Evolutionary conservation across 1,284 basidiomycete genomes (phyloP), one percentile per base, ranked within the genome.

Genomic region (Cryptococcus neoformans): DNA sequence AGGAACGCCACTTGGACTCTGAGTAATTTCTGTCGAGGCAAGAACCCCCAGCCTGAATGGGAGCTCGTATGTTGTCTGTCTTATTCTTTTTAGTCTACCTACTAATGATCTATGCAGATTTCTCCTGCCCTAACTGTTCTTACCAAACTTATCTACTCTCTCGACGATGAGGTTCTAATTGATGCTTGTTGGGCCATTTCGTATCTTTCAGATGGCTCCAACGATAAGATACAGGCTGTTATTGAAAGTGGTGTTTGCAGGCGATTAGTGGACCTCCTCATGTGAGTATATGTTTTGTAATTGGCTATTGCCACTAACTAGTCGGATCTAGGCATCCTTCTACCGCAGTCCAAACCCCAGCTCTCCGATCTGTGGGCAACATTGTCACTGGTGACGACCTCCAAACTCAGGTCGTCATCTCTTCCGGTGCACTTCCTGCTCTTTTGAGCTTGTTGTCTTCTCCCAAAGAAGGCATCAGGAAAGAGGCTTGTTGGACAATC

Each of bases 171-270:
- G 80, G 96, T 98, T 62, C 82, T 99, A 70, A 99, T 99, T 74
- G 96, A 99, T 77, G 96, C 96, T 36, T 99, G 96, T 83, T 99
- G 96, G 96, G 96, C 96, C 47, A 96, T 99, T 77, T 98, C 94
- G 35, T 99, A 99, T 80, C 87, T 99, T 39, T 99, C 96, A 1
- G 96, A 99, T 76, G 96, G 96, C 45, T 92, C 94, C 51, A 98
- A 97, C 76, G 96, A 99, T 80, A 99, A 99, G 83, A 99, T 99
- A 62, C 96, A 99, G 78, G 95, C 95, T 42, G 96, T 99, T 62
- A 99, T 99, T 69, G 96, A 99, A 80, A 92, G 90, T 16, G 96
- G 96, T 54, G 94, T 99, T 57, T 96, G 93, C 81, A 87, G 96
- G 77, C 87, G 96, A 69, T 86, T 99, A 62, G 96, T 99, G 39